These are phyloP conservation scores for Nitzschia sp. DNA, from an alignment of 108 stramenopile species.

Conservation along the genomic window DNA sequence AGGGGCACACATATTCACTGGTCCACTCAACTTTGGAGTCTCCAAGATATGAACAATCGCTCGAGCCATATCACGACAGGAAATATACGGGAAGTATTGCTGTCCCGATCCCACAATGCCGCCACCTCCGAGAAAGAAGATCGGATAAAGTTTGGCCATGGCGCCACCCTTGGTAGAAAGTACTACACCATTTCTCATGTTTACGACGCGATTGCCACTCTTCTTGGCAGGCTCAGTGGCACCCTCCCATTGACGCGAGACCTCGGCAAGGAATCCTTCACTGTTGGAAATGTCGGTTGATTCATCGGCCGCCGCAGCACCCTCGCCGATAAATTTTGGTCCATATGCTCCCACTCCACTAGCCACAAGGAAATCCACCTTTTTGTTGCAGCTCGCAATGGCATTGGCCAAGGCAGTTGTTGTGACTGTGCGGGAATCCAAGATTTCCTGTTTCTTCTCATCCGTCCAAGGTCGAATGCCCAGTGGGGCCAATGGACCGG, in stretches of 20 bases:
- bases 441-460: slow-evolving; percentile 50
- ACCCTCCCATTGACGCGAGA: slow-evolving; percentile 49
- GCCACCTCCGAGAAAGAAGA: slow-evolving; percentile 62
- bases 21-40: slow-evolving; percentile 39
- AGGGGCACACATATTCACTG: slow-evolving; percentile 66
- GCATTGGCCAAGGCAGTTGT: slow-evolving; percentile 43
- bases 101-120: slow-evolving; percentile 63
- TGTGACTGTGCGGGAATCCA: slow-evolving; percentile 40
- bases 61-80: slow-evolving; percentile 49
- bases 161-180: slow-evolving; percentile 59
- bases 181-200: slow-evolving; percentile 65
- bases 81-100: slow-evolving; percentile 65
- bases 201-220: slow-evolving; percentile 44
- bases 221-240: slow-evolving; percentile 28
- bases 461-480: slow-evolving; percentile 57
- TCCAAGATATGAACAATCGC: slow-evolving; percentile 49
- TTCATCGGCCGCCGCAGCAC: slow-evolving; percentile 38
- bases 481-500: slow-evolving; percentile 46
- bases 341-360: slow-evolving; percentile 63
- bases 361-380: slow-evolving; percentile 38
- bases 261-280: slow-evolving; percentile 51
- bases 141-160: slow-evolving; percentile 55
- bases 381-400: slow-evolving; percentile 19
- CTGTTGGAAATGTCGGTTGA: slow-evolving; percentile 33
- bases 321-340: slow-evolving; percentile 30